phyloP scores from a whole-genome alignment of 768 basidiomycete species.

The Amanita polypyramis region DNA sequence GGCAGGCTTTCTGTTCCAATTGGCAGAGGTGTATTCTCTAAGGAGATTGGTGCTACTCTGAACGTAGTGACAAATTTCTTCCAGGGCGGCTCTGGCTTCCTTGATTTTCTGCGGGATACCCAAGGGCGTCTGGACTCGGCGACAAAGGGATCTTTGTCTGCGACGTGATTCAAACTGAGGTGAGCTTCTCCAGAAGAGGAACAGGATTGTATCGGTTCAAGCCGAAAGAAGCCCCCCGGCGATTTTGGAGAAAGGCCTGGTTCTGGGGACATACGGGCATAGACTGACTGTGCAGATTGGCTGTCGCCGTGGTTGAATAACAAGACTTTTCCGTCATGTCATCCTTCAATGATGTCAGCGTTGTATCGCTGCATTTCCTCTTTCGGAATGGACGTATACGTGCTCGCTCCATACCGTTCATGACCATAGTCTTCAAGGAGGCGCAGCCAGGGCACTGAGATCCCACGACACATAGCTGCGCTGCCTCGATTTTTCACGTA shows the following conservation, averaged over 20 bases:
- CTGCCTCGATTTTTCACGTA: no score
- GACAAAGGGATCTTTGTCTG: slow-evolving; percentile 1
- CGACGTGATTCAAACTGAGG: slow-evolving; percentile 3
- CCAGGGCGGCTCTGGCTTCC: slow-evolving; percentile 4
- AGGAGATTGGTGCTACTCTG: background rate
- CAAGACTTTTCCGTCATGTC: background rate
- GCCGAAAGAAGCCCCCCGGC: slow-evolving; percentile 4
- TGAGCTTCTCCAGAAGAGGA: slow-evolving; percentile 5
- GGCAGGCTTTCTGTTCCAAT: background rate
- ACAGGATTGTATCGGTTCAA: background rate
- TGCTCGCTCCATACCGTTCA: no score
- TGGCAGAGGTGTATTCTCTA: background rate
- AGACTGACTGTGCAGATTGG: background rate
- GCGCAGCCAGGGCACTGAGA: no score
- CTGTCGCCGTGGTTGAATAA: background rate
- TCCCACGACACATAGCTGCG: no score
- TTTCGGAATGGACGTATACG: background rate
- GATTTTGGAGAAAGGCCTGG: background rate
- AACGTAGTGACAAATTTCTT: slow-evolving; percentile 8
- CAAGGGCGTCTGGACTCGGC: slow-evolving; percentile 1
- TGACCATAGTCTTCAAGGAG: no score
- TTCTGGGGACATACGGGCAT: background rate
- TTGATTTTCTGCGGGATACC: slow-evolving; percentile 6
- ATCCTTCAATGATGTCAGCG: slow-evolving; percentile 4
- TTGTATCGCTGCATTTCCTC: background rate